Evolutionary conservation across 345 rosid species (phyloP).

Genomic region (Raphanus raphanistrum): DNA sequence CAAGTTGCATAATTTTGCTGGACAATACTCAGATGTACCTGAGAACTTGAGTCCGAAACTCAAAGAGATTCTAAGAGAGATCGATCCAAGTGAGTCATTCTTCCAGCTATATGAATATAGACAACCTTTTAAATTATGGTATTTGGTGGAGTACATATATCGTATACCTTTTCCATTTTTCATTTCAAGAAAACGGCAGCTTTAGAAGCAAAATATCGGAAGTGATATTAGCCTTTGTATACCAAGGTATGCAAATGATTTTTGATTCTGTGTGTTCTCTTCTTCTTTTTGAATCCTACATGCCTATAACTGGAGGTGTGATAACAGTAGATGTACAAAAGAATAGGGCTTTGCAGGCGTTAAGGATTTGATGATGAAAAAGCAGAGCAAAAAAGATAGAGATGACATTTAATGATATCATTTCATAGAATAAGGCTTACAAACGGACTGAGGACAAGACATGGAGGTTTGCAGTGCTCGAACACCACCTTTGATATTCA

Average conservation of each 20-base stretch:
- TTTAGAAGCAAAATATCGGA: background rate
- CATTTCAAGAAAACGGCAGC: background rate
- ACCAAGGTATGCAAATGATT: background rate
- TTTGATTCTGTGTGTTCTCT: background rate
- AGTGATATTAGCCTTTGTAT: background rate
- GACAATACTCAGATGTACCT: background rate
- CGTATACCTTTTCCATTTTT: background rate
- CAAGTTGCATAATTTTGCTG: background rate
- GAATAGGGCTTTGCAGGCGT: background rate
- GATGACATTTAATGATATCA: background rate
- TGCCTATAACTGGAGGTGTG: background rate
- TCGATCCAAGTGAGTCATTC: background rate
- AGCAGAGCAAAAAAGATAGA: background rate
- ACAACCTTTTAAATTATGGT: background rate
- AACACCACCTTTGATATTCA: constrained; percentile 34
- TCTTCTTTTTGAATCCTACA: background rate
- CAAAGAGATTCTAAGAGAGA: background rate
- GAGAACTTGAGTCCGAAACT: background rate
- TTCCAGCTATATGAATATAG: background rate
- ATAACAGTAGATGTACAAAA: background rate
- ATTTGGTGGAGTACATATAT: background rate
- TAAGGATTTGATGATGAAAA: background rate
- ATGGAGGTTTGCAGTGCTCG: constrained; percentile 36
- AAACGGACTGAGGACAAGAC: constrained; percentile 49
- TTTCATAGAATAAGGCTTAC: constrained; percentile 19